phyloP scores from a whole-genome alignment of 345 rosid genomes.

The Reutealis trisperma region DNA sequence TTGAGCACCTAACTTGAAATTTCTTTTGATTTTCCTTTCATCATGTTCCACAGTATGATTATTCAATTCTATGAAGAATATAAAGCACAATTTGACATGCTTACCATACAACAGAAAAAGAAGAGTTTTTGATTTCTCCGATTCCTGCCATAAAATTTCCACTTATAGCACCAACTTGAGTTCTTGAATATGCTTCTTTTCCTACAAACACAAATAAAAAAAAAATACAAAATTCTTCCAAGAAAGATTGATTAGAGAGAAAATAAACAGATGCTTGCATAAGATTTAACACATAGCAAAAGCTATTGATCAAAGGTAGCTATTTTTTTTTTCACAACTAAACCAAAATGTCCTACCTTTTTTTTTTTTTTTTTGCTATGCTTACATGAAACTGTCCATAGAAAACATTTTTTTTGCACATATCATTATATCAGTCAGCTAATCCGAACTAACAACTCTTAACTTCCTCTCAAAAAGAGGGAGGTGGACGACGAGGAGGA shows the following conservation, averaged over 20 bases:
- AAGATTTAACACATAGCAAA: constrained; percentile 19
- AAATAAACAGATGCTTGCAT: neutral
- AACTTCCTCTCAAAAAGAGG: constrained; percentile 35
- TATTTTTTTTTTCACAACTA: constrained; percentile 21
- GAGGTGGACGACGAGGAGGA: constrained; percentile 65
- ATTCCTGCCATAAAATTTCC: constrained; percentile 12
- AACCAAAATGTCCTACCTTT: constrained; percentile 24
- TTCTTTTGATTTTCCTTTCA: neutral
- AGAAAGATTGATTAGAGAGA: constrained; percentile 6
- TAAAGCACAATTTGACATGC: constrained; percentile 13
- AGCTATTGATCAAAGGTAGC: constrained; percentile 9
- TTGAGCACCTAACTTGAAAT: neutral
- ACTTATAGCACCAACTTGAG: constrained; percentile 8
- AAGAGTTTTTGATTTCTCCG: neutral
- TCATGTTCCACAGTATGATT: neutral
- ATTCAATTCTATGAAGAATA: neutral
- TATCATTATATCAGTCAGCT: constrained; percentile 18
- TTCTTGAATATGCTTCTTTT: constrained; percentile 15
- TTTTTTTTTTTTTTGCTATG: constrained; percentile 26
- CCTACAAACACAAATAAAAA: constrained; percentile 21
- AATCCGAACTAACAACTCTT: constrained; percentile 12
- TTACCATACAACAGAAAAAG: constrained; percentile 23
- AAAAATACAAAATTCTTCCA: constrained; percentile 13
- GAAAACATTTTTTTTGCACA: constrained; percentile 16
- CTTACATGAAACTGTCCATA: constrained; percentile 24